phyloP scores from a whole-genome alignment of 83 land plant genomes.

The Larix sibirica region DNA sequence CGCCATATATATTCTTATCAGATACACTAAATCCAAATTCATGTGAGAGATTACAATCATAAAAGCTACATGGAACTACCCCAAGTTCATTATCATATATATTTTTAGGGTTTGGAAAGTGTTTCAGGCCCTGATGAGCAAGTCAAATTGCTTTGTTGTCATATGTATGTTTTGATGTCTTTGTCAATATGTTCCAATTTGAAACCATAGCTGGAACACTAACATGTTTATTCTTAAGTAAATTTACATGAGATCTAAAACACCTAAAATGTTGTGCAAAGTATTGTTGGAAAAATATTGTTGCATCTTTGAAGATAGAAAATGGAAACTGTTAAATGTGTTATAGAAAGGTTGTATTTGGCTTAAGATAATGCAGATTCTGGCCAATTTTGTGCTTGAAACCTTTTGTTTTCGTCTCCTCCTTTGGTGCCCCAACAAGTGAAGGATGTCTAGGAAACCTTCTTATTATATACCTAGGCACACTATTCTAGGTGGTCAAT shows the following conservation, averaged over 20 bases:
- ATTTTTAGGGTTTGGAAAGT: not conserved
- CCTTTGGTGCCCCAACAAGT: too few species aligned
- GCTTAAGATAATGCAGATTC: too few species aligned
- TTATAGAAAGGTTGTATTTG: too few species aligned
- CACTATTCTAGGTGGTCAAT: too few species aligned
- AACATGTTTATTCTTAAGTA: not conserved
- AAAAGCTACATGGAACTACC: not conserved
- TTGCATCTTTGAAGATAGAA: too few species aligned
- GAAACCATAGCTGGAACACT: not conserved
- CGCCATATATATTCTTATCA: not conserved
- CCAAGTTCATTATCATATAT: not conserved
- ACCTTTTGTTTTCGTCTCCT: too few species aligned
- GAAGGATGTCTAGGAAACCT: too few species aligned
- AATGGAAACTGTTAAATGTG: too few species aligned
- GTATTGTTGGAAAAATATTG: too few species aligned
- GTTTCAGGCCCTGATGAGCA: constrained; percentile 1
- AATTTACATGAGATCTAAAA: not conserved
- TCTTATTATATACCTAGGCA: too few species aligned
- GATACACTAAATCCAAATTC: not conserved
- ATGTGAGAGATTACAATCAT: not conserved
- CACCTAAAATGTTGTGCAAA: not conserved
- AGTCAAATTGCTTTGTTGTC: constrained; percentile 19
- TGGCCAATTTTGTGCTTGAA: too few species aligned
- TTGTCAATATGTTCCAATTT: not conserved
- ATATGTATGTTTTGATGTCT: not conserved